phyloP scores from a whole-genome alignment of 2,329 filamentous ascomycete genomes.

The Penicillium decumbens region DNA sequence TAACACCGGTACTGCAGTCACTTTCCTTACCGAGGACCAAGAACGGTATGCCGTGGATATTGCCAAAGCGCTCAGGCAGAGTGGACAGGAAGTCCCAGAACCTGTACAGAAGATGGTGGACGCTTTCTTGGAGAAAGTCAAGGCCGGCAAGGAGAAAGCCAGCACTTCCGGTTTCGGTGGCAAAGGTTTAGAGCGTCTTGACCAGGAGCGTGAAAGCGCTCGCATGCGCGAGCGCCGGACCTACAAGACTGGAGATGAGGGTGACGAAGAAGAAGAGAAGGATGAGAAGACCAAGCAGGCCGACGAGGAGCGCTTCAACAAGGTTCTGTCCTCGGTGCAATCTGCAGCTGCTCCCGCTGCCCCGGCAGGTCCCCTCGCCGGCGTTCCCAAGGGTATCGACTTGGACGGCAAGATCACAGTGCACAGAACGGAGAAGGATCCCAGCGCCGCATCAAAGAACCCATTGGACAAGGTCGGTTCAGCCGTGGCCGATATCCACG shows the following conservation, averaged over 20 bases:
- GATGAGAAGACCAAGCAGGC: slow-evolving; percentile 65
- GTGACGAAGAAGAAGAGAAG: slow-evolving; percentile 65
- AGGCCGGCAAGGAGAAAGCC: slow-evolving; percentile 84
- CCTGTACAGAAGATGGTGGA: slow-evolving; percentile 57
- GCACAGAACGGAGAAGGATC: slow-evolving; percentile 61
- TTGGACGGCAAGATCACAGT: slow-evolving; percentile 68
- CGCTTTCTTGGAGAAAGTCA: slow-evolving; percentile 82
- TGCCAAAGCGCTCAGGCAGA: slow-evolving; percentile 86
- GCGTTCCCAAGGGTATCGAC: slow-evolving; percentile 54
- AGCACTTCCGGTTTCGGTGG: slow-evolving; percentile 82
- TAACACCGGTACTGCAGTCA: slow-evolving; percentile 90
- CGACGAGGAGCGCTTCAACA: slow-evolving; percentile 50
- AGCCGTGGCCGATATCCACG: slow-evolving; percentile 88
- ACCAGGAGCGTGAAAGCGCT: slow-evolving; percentile 83
- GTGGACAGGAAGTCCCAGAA: slow-evolving; percentile 76
- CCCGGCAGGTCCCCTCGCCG: slow-evolving; percentile 29
- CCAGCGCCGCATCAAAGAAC: slow-evolving; percentile 51
- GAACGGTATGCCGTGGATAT: slow-evolving; percentile 87
- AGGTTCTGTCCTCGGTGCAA: slow-evolving; percentile 61
- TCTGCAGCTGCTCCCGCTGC: slow-evolving; percentile 51
- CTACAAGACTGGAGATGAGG: slow-evolving; percentile 84
- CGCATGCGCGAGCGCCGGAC: slow-evolving; percentile 81
- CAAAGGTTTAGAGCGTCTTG: slow-evolving; percentile 85
- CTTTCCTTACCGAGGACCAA: slow-evolving; percentile 86
- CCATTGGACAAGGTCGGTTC: slow-evolving; percentile 80